Conservation (phyloP, 2,329 filamentous ascomycete genomes). For the Penicillium hordei region DNA sequence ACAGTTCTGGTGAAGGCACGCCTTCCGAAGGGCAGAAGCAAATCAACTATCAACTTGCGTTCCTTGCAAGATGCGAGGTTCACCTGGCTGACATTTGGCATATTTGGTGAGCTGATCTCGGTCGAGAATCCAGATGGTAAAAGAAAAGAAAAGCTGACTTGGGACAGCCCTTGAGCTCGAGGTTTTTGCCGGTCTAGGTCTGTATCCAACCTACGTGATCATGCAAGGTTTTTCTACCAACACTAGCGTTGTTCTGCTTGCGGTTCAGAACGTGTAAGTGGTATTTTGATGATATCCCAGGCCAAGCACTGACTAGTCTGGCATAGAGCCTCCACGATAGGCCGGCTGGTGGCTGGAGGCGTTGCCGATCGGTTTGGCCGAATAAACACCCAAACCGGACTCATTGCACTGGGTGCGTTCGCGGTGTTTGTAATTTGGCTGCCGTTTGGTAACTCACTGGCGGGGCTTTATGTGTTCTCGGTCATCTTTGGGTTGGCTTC, state of each 20-base stretch:
- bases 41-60: conserved; percentile 42
- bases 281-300: not conserved
- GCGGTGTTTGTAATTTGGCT: conserved; percentile 48
- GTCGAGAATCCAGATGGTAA: fast-evolving
- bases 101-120: conserved; percentile 40
- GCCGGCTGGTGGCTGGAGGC: conserved; percentile 47
- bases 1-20: conserved; percentile 39
- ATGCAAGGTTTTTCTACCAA: conserved; percentile 30
- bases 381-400: conserved; percentile 43
- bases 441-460: conserved; percentile 40
- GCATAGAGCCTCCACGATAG: conserved; percentile 42
- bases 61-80: conserved; percentile 48
- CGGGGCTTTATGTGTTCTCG: conserved; percentile 30
- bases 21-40: conserved; percentile 36
- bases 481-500: conserved; percentile 50
- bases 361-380: conserved; percentile 48
- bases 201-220: conserved; percentile 32
- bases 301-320: not conserved
- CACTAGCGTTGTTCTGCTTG: conserved; percentile 40
- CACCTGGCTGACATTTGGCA: conserved; percentile 45
- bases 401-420: conserved; percentile 40
- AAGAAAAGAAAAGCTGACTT: not conserved
- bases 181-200: conserved; percentile 32
- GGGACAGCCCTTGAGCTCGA: conserved; percentile 32
- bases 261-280: conserved; percentile 37